Evolutionary conservation across 768 basidiomycete species (phyloP), one percentile per base, ranked within the genome.

Genomic region (Tricholoma matsutake): DNA sequence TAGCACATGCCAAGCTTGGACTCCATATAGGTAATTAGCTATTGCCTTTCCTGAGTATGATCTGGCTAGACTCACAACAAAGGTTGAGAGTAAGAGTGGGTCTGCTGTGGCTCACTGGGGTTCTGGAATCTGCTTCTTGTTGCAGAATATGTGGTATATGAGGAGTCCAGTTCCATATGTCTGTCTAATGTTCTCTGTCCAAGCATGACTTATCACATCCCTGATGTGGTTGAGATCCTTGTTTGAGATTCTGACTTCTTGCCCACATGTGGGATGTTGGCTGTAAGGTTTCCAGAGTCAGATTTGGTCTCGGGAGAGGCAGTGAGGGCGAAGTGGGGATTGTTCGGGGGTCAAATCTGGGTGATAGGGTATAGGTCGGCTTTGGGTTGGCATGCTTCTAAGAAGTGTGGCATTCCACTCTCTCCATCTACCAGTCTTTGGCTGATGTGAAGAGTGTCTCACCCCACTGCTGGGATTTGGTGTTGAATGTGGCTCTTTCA

Each of bases 1-100:
- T 0, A 83, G 53, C 1, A 76, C 67, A 63, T 84, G 81, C 81
- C 81, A 84, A 2, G 81, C 80, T 1, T 73, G 64, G 0, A 83
- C 45, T 0, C 75, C 77, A 1, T 63, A 61, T 0, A 81, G 18
- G 57, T 78, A 80, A 66, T 81, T 81, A 2, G 54, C 37, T n/a
- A n/a, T n/a, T n/a, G n/a, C n/a, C n/a, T n/a, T n/a, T n/a, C n/a
- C n/a, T n/a, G n/a, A n/a, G n/a, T 0, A 82, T 0, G 71, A 37
- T 0, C 78, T 79, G 0, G 74, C 73, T 0, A 71, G 59, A 2
- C n/a, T 63, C 0, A 76, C 52, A 0, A 79, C 59, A 29, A 78
- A 80, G 0, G 69, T 32, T 11, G 64, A 28, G 0, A 83, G 28
- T 0, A 81, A 56, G 0, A 39, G 34, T 3, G 54, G 55, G 1